Evolutionary conservation across 148 eudicot species (phyloP).

Genomic region (Arctostaphylos glauca): DNA sequence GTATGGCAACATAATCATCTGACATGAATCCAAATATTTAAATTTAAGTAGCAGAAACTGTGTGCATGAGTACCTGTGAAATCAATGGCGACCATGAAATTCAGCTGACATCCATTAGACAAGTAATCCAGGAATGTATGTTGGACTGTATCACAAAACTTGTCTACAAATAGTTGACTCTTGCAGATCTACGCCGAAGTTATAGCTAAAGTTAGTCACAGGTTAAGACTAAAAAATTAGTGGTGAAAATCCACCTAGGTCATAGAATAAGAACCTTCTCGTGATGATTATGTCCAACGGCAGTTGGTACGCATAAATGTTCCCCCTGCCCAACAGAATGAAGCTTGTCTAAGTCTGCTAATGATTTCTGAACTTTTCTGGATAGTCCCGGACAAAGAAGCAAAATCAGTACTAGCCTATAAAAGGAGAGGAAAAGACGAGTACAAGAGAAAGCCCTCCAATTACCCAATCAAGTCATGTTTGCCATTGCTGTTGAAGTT

Average conservation of each 20-base stretch:
- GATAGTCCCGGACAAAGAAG: conserved; percentile 16
- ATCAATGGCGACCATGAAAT: conserved; percentile 98
- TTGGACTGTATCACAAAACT: conserved; percentile 63
- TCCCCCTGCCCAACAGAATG: conserved; percentile 59
- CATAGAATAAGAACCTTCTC: conserved; percentile 52
- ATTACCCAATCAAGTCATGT: conserved; percentile 89
- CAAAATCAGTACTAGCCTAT: conserved; percentile 17
- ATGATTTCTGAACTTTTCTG: conserved; percentile 78
- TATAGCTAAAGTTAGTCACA: conserved; percentile 17
- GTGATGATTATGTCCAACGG: conserved; percentile 55
- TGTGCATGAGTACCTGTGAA: conserved; percentile 66
- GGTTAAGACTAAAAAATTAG: conserved; percentile 7
- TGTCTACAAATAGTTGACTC: conserved; percentile 81
- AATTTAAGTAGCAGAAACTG: neutral
- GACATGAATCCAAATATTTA: neutral
- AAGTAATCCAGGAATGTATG: conserved; percentile 89
- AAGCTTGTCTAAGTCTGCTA: conserved; percentile 69
- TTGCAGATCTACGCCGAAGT: conserved; percentile 59
- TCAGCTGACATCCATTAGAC: conserved; percentile 81
- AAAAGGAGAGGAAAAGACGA: conserved; percentile 13
- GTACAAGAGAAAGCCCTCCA: conserved; percentile 10
- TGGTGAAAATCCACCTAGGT: conserved; percentile 13
- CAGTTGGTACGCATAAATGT: conserved; percentile 47
- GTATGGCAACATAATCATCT: conserved; percentile 4
- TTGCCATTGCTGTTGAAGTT: conserved; percentile 89